Percentiles rank a stretch among this genome's conserved stretches.
Evolutionary conservation across 2,329 filamentous ascomycete genomes (phyloP).

Genomic region (Diaporthe helianthi): DNA sequence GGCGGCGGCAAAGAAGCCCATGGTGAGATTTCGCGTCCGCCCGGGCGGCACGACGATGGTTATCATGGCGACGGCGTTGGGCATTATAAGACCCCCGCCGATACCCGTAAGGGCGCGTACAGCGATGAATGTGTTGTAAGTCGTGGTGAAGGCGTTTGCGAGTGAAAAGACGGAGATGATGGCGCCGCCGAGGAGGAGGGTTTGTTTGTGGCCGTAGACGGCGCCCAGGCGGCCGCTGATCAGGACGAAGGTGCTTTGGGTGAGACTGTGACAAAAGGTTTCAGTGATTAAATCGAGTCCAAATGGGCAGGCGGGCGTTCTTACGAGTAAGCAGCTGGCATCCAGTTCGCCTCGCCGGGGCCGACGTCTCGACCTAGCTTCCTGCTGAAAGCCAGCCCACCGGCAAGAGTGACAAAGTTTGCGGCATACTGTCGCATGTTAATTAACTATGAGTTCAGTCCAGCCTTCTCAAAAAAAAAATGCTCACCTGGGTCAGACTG

Average conservation of each 20-base stretch:
- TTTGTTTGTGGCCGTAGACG: constrained; percentile 58
- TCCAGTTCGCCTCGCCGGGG: constrained; percentile 48
- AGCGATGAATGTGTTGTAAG: constrained; percentile 50
- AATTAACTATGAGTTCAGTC: accelerated
- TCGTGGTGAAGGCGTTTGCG: constrained; percentile 51
- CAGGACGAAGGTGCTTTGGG: constrained; percentile 60
- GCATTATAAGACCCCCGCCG: constrained; percentile 58
- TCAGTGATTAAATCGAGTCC: background rate
- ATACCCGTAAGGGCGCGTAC: constrained; percentile 56
- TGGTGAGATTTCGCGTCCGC: constrained; percentile 50
- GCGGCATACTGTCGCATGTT: constrained; percentile 39
- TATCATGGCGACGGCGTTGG: constrained; percentile 59
- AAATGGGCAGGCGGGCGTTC: constrained; percentile 1
- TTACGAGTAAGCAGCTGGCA: constrained; percentile 48
- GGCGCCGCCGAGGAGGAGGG: constrained; percentile 52
- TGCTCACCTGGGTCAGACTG: constrained; percentile 19
- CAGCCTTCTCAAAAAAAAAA: too few species aligned
- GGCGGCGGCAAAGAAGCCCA: constrained; percentile 55
- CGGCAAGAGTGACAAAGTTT: constrained; percentile 42
- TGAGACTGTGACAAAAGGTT: constrained; percentile 44
- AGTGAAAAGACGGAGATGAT: constrained; percentile 53
- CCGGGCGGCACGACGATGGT: constrained; percentile 56
- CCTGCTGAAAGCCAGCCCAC: constrained; percentile 41
- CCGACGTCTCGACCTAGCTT: constrained; percentile 41
- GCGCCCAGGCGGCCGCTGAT: constrained; percentile 59